Evolutionary conservation across 805 yeast species (phyloP).

Genomic region (Candida pseudofarinosa): DNA sequence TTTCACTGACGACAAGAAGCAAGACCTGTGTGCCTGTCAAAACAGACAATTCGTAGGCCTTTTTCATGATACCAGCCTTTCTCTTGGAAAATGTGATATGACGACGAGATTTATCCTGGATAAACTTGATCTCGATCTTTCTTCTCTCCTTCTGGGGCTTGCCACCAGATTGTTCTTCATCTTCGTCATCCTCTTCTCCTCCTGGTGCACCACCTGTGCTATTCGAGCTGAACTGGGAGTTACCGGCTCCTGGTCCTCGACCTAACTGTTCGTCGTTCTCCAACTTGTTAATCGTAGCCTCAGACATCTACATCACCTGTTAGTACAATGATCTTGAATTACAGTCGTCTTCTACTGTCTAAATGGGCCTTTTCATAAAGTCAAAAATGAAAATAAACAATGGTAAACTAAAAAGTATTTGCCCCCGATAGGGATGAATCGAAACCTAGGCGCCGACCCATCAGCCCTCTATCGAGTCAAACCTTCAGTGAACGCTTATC

Average conservation of each 20-base stretch:
- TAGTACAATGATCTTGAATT: neutral
- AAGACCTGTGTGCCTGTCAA: slow-evolving; percentile 97
- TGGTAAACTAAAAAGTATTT: neutral
- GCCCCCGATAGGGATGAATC: neutral
- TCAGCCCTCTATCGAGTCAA: neutral
- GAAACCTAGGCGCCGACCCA: neutral
- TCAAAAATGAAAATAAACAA: neutral
- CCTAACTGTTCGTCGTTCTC: slow-evolving; percentile 25
- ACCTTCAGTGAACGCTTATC: neutral
- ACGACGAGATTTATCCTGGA: slow-evolving; percentile 95
- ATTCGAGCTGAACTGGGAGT: slow-evolving; percentile 16
- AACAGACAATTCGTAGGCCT: slow-evolving; percentile 96
- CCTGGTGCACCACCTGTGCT: slow-evolving; percentile 22
- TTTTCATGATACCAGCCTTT: slow-evolving; percentile 98
- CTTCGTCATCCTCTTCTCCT: slow-evolving; percentile 45
- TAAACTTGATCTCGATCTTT: slow-evolving; percentile 94
- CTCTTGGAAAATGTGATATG: slow-evolving; percentile 97
- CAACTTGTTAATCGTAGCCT: slow-evolving; percentile 37
- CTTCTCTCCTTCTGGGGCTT: slow-evolving; percentile 58
- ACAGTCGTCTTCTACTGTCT: neutral
- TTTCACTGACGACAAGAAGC: slow-evolving; percentile 90
- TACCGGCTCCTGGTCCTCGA: slow-evolving; percentile 5
- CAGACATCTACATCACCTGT: slow-evolving; percentile 28
- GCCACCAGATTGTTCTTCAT: slow-evolving; percentile 48
- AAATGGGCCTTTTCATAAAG: neutral